Evolutionary conservation across 495 filamentous ascomycete genomes (phyloP).

Genomic region (Aspergillus sclerotiicarbonarius): DNA sequence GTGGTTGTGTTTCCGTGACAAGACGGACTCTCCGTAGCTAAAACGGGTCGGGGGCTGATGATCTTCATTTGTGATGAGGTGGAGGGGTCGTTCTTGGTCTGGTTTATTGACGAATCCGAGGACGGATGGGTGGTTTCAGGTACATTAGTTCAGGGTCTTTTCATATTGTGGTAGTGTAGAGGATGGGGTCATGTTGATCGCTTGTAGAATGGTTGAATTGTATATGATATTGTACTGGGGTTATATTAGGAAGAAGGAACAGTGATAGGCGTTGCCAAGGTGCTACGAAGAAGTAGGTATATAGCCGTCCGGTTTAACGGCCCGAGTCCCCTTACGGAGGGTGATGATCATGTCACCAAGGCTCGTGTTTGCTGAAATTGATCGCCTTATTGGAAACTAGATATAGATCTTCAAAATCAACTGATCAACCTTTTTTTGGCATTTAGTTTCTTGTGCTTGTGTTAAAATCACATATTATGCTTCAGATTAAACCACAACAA

Average conservation of each 20-base stretch:
- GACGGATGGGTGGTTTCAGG: background rate
- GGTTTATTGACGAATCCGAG: background rate
- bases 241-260: background rate
- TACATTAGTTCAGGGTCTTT: conserved; percentile 1
- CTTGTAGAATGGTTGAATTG: background rate
- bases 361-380: background rate
- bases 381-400: no score
- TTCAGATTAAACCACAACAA: conserved; percentile 4
- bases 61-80: conserved; percentile 12
- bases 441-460: no score
- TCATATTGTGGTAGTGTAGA: background rate
- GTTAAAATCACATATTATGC: background rate
- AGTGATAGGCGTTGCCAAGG: background rate
- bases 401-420: no score
- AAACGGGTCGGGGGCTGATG: conserved; percentile 14
- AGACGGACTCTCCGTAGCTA: conserved; percentile 17
- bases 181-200: background rate
- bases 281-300: background rate
- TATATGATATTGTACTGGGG: no score
- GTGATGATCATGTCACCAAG: background rate
- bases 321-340: conserved; percentile 1
- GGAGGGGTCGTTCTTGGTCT: background rate
- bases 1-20: background rate
- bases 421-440: no score
- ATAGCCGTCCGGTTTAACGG: conserved; percentile 1